Evolutionary conservation across 768 basidiomycete genomes (phyloP).

Genomic region (Omphalotus guepiniiformis): DNA sequence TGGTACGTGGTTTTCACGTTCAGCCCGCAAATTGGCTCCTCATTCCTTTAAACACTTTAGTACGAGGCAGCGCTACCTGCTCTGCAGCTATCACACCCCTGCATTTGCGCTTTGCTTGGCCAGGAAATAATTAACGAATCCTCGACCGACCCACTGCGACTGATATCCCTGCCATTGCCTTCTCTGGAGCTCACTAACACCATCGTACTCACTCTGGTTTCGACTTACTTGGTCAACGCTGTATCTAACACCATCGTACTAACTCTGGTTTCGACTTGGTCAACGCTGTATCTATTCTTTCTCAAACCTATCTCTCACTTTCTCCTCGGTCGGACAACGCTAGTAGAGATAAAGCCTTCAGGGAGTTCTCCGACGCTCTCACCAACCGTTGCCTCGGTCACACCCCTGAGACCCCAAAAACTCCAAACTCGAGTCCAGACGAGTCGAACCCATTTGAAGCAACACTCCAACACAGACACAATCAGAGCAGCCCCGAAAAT

Average conservation of each 20-base stretch:
- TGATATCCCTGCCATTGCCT: constrained; percentile 22
- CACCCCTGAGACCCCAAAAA: too few species aligned
- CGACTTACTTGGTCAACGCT: constrained; percentile 58
- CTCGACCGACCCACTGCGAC: background rate
- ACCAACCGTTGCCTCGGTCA: too few species aligned
- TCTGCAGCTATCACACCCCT: constrained; percentile 42
- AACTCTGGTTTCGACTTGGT: too few species aligned
- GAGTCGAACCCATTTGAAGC: constrained; percentile 60
- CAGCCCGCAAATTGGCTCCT: background rate
- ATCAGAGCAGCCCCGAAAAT: too few species aligned
- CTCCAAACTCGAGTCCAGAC: constrained; percentile 23
- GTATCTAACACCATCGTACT: too few species aligned
- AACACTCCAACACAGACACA: constrained; percentile 36
- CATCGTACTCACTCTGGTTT: constrained; percentile 47
- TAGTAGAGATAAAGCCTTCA: too few species aligned
- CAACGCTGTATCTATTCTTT: constrained; percentile 41
- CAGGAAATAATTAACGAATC: background rate
- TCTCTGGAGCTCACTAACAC: constrained; percentile 13
- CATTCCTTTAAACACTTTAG: constrained; percentile 29
- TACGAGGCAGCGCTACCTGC: constrained; percentile 45
- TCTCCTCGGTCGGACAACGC: constrained; percentile 12
- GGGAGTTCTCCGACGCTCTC: constrained; percentile 29
- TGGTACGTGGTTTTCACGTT: constrained; percentile 46
- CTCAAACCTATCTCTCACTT: constrained; percentile 22
- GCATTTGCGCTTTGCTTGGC: constrained; percentile 31